Base-by-base conservation (phyloP, 495 filamentous ascomycete species). In the Lepidopterella palustris region DNA sequence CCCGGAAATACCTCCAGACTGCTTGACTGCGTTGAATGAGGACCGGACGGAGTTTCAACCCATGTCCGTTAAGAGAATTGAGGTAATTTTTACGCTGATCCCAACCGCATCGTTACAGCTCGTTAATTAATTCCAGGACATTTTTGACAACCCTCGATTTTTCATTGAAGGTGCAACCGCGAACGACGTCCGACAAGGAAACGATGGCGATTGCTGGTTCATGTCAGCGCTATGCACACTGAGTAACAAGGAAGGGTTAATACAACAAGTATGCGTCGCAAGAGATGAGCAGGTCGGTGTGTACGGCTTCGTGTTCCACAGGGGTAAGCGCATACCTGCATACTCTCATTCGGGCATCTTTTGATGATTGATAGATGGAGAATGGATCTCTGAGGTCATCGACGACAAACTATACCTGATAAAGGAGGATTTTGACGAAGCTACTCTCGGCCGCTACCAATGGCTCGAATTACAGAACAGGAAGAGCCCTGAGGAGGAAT, bases 281-380 rank as follows among this genome's bases (percentile, higher is more conserved):
- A 77, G 81, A 15, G 82, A 96, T 68, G 84, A 92, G 68, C 76
- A 80, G 47, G 83, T 95, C 26, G 92, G 92, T 4, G 90, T 96
- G 18, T 96, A 97, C 67, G 92, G 92, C 0, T 96, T 96, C 68
- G 91, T 96, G 9, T 96, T 97, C 70, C 82, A 90, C 73, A 82
- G 92, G 66, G 84, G 82, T 85, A 71, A 63, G 60, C 35, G 10
- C 26, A 28, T 26, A n/a, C n/a, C n/a, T n/a, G n/a, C n/a, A n/a
- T n/a, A n/a, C n/a, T n/a, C n/a, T n/a, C n/a, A n/a, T n/a, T n/a
- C n/a, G n/a, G 35, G 52, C 50, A 58, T 31, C 9, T 24, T 26
- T 18, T 68, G 23, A 68, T 52, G 20, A 50, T 15, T 49, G 24
- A 28, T 49, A 85, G 92, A 97, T 66, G 90, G 90, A 29, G 90